These are phyloP conservation scores for Candolleomyces eurysporus DNA, from an alignment of 768 basidiomycete genomes.

Conservation along the genomic window DNA sequence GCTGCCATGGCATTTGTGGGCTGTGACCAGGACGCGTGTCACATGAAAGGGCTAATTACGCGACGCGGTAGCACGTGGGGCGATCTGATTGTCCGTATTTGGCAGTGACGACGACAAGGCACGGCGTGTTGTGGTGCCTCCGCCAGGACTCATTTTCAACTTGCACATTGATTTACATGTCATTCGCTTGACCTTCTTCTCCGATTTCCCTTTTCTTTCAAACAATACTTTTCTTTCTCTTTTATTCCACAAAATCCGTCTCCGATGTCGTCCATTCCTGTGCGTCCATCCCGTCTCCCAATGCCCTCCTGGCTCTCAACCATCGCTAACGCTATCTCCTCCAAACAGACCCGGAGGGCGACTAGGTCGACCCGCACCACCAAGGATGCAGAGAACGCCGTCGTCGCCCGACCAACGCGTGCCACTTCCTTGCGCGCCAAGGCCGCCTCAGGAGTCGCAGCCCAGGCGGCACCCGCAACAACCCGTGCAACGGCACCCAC, in stretches of 20 bases:
- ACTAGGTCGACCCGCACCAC: constrained; percentile 39
- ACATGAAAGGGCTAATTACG: not conserved
- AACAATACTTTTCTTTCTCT: constrained; percentile 2
- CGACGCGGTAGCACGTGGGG: constrained; percentile 4
- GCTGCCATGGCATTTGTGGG: not conserved
- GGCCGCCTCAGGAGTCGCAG: constrained; percentile 4
- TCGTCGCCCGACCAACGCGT: constrained; percentile 60
- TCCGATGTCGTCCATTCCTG: constrained; percentile 9
- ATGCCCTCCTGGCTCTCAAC: not conserved
- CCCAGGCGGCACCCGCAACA: constrained; percentile 26
- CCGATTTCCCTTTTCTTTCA: not conserved
- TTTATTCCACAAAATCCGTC: not conserved
- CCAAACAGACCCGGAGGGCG: constrained; percentile 30
- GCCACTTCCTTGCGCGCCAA: constrained; percentile 36
- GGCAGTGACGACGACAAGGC: not conserved
- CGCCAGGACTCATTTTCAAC: not conserved
- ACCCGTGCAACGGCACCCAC: constrained; percentile 32
- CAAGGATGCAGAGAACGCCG: constrained; percentile 76
- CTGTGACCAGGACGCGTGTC: not conserved
- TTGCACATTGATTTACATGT: not conserved
- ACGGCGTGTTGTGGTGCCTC: not conserved
- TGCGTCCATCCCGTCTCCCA: not conserved
- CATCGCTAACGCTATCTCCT: not conserved
- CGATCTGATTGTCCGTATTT: not conserved
- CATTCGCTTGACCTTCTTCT: not conserved